Evolutionary conservation across 352 stramenopile species (phyloP).

Genomic region (Globisporangium cylindrosporum): DNA sequence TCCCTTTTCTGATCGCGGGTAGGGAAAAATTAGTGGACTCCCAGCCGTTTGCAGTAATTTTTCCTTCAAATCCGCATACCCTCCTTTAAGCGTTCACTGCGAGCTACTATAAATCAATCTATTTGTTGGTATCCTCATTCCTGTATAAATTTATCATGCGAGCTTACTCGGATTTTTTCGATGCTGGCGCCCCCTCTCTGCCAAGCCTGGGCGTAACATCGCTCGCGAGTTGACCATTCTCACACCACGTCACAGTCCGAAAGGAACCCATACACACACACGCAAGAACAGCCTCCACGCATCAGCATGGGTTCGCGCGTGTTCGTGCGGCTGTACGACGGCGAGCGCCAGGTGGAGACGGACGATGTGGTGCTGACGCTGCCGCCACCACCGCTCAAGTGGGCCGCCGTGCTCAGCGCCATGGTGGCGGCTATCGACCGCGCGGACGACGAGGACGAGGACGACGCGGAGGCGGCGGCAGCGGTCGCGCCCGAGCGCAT

Average conservation of each 20-base stretch:
- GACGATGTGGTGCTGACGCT: slow-evolving; percentile 68
- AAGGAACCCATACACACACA: slow-evolving; percentile 4
- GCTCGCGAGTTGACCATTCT: background rate
- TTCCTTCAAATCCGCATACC: background rate
- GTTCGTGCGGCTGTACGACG: slow-evolving; percentile 77
- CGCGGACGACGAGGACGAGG: slow-evolving; percentile 41
- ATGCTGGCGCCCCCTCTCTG: background rate
- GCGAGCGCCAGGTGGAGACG: slow-evolving; percentile 42
- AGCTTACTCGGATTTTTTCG: background rate
- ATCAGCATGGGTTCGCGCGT: slow-evolving; percentile 55
- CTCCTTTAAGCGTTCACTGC: background rate
- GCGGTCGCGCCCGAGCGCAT: slow-evolving; percentile 18
- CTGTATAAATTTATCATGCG: background rate
- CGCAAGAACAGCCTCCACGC: background rate
- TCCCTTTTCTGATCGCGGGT: slow-evolving; percentile 16
- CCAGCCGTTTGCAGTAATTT: background rate
- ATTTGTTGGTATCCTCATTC: background rate
- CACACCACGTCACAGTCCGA: background rate
- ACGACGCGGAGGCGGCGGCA: slow-evolving; percentile 23
- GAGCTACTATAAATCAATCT: background rate
- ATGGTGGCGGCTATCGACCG: slow-evolving; percentile 65
- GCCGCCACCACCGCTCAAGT: slow-evolving; percentile 63
- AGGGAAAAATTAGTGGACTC: slow-evolving; percentile 44
- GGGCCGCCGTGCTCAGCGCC: slow-evolving; percentile 50
- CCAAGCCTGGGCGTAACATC: background rate